Base-by-base conservation (phyloP, 257 asterid species). In the Marsdenia floribunda region DNA sequence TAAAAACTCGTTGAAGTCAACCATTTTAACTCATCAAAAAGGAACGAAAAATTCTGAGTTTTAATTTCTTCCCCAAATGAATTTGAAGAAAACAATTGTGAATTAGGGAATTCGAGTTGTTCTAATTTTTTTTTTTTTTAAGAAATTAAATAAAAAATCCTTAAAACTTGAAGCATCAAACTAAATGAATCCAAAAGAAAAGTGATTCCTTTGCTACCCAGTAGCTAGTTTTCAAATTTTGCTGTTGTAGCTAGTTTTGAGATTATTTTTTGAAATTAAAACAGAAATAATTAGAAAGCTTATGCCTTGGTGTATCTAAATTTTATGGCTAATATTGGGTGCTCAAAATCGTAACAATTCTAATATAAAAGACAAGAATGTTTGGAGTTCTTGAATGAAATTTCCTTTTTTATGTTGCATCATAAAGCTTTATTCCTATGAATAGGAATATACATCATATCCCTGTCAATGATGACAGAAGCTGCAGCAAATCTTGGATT, bases 401-500 rank as follows among this genome's bases (percentile, higher is more conserved):
- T n/a, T 38, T 12, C 37, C 38, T 35, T 24, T 55, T 13, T 70
- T 3, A 14, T 0, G 37, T 42, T 6, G 24, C 57, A 69, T 42
- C 21, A 22, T n/a, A 38, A 33, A 29, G 3, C 29, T 33, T 40
- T 29, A 18, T 49, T 66, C 58, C 67, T 54, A 49, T 15, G n/a
- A n/a, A n/a, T n/a, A n/a, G n/a, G 1, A 35, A 54, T 57, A 65
- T 60, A 18, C 19, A 60, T 38, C 11, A 21, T 33, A 35, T 44
- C 49, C 35, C 3, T 26, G 3, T 71, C 47, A 44, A 44, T 70
- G 12, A 59, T 75, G 80, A 76, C 96, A 95, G 99, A 91, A 71
- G n/a, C 79, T 95, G 83, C 92, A 89, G 83, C 88, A 85, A 69
- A 76, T 79, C 57, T 85, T 95, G 38, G 99, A 95, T 84, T 84